Percentiles rank a stretch among this genome's conserved stretches.
phyloP scores from a whole-genome alignment of 2,329 filamentous ascomycete genomes.

The Dichotomopilus funicola region DNA sequence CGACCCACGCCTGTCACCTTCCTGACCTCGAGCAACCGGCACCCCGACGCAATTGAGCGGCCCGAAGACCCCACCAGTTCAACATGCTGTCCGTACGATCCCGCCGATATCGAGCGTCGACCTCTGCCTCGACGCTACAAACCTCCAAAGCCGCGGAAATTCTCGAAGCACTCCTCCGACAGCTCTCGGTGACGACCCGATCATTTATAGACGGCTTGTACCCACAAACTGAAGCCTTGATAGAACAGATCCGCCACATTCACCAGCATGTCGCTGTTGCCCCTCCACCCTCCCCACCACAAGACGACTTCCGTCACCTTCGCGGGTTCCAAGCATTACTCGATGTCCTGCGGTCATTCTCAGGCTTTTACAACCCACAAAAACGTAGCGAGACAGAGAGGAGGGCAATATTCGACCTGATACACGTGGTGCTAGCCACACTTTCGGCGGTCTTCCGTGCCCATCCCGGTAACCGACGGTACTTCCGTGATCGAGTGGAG shows the following conservation, averaged over 20 bases:
- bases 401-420: slow-evolving; percentile 57
- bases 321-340: slow-evolving; percentile 72
- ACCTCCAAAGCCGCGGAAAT: slow-evolving; percentile 56
- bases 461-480: slow-evolving; percentile 80
- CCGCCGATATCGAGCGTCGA: slow-evolving; percentile 58
- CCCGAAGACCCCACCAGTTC: neutral
- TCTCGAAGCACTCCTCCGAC: slow-evolving; percentile 48
- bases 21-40: neutral
- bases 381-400: slow-evolving; percentile 58
- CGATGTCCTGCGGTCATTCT: slow-evolving; percentile 60
- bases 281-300: slow-evolving; percentile 43
- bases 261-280: slow-evolving; percentile 53
- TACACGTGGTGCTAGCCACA: slow-evolving; percentile 66
- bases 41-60: slow-evolving; percentile 12
- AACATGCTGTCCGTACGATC: slow-evolving; percentile 45
- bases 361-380: slow-evolving; percentile 67
- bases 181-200: slow-evolving; percentile 33
- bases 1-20: neutral
- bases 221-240: slow-evolving; percentile 42
- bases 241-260: slow-evolving; percentile 56
- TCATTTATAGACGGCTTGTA: slow-evolving; percentile 36
- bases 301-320: slow-evolving; percentile 78
- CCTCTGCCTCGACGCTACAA: slow-evolving; percentile 50
- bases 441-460: slow-evolving; percentile 68
- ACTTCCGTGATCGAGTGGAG: slow-evolving; percentile 71